phyloP scores from a whole-genome alignment of 2,329 filamentous ascomycete genomes.

The Dothistroma pini region DNA sequence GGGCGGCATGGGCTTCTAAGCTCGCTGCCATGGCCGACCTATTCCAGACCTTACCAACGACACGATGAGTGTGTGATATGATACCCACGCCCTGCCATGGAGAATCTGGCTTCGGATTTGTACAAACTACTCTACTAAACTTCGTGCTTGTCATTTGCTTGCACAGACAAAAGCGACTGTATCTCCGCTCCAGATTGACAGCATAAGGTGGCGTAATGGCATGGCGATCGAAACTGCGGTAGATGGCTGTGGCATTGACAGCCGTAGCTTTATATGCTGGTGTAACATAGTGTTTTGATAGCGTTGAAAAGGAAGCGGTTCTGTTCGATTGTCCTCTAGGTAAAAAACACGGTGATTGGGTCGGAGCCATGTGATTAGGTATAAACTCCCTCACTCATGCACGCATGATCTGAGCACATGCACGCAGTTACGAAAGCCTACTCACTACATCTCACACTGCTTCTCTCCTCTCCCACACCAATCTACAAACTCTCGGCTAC shows the following conservation, averaged over 20 bases:
- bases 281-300: slow-evolving; percentile 23
- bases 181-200: slow-evolving; percentile 13
- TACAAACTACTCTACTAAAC: slow-evolving; percentile 13
- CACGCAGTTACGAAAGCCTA: no score
- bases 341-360: no score
- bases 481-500: no score
- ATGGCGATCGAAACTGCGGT: slow-evolving; percentile 7
- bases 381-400: no score
- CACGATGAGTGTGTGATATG: slow-evolving; percentile 13
- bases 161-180: slow-evolving; percentile 5
- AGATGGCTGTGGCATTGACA: not conserved
- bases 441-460: no score
- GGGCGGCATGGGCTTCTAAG: slow-evolving; percentile 29
- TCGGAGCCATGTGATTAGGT: no score
- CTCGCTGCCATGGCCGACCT: slow-evolving; percentile 3
- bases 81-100: slow-evolving; percentile 13
- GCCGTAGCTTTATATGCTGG: slow-evolving; percentile 3
- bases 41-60: not conserved
- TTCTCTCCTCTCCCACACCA: no score
- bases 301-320: slow-evolving; percentile 14
- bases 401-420: no score
- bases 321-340: not conserved
- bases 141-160: slow-evolving; percentile 14
- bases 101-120: slow-evolving; percentile 6
- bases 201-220: slow-evolving; percentile 8